phyloP scores from a whole-genome alignment of 768 basidiomycete genomes.

The Boletus coccyginus region DNA sequence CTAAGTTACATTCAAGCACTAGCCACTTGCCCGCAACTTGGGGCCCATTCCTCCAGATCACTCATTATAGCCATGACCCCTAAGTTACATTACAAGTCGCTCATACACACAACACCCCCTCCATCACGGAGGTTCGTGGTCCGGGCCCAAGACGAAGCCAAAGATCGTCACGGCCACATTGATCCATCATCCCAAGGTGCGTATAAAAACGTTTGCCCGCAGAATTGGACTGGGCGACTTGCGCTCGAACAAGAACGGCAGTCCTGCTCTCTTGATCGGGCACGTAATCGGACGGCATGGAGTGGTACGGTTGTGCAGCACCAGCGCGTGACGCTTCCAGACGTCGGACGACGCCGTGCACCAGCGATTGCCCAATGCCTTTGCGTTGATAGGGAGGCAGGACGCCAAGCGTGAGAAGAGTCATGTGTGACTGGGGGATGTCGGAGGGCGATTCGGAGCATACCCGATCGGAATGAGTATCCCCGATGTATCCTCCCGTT shows the following conservation, averaged over 20 bases:
- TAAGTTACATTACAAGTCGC: neutral
- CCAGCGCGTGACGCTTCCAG: constrained; percentile 12
- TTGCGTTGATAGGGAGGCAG: constrained; percentile 24
- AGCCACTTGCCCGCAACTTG: too few species aligned
- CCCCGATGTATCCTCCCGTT: neutral
- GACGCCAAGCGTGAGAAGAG: constrained; percentile 32
- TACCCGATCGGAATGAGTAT: neutral
- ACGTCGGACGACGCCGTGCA: constrained; percentile 27
- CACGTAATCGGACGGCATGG: neutral
- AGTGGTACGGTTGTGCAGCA: neutral
- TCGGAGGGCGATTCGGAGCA: constrained; percentile 3
- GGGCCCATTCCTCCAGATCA: neutral
- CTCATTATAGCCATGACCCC: neutral
- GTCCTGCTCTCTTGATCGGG: constrained; percentile 5
- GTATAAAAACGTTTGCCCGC: constrained; percentile 28
- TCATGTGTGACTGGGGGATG: constrained; percentile 13
- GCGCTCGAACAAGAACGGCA: constrained; percentile 25
- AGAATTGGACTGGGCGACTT: constrained; percentile 26
- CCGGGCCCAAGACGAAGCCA: constrained; percentile 14
- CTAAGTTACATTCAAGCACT: too few species aligned
- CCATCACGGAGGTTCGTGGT: constrained; percentile 23
- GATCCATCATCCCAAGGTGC: constrained; percentile 29
- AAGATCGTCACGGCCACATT: constrained; percentile 8
- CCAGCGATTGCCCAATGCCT: constrained; percentile 30
- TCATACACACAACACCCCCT: constrained; percentile 25